phyloP scores from a whole-genome alignment of 2,329 filamentous ascomycete genomes.

The Fragosphaeria purpurea region DNA sequence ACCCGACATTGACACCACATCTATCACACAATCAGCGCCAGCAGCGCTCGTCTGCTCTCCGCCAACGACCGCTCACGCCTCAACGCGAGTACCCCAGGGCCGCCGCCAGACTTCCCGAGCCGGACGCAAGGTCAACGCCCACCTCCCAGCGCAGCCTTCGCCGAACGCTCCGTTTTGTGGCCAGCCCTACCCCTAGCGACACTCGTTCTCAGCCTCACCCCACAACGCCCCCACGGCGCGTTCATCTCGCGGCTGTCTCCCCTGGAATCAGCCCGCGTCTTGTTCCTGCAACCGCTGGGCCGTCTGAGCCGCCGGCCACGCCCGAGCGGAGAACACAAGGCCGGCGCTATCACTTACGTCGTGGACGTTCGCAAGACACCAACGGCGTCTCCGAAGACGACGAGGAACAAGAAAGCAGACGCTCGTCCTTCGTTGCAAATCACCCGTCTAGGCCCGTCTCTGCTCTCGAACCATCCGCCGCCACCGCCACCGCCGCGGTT shows the following conservation, averaged over 20 bases:
- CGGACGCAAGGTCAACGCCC: conserved; percentile 32
- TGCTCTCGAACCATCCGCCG: conserved; percentile 14
- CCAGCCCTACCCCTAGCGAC: conserved; percentile 28
- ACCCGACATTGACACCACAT: conserved; percentile 17
- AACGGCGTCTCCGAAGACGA: conserved; percentile 34
- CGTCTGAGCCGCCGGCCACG: conserved; percentile 5
- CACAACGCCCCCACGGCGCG: conserved; percentile 17
- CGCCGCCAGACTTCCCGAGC: conserved; percentile 3
- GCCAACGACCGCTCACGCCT: conserved; percentile 24
- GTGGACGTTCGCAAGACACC: conserved; percentile 38
- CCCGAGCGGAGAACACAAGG: conserved; percentile 6
- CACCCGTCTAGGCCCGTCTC: conserved; percentile 1
- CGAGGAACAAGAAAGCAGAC: conserved; percentile 16
- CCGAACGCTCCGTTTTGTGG: conserved; percentile 41
- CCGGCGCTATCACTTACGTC: conserved; percentile 13
- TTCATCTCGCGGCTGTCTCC: conserved; percentile 38
- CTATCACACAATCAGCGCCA: conserved; percentile 23
- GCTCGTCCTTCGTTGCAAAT: conserved; percentile 19
- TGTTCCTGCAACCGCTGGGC: conserved; percentile 25
- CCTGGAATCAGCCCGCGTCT: conserved; percentile 37
- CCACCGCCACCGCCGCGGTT: conserved; percentile 7
- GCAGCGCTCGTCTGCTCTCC: conserved; percentile 26
- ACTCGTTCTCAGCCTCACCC: background rate
- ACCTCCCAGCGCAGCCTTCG: conserved; percentile 39
- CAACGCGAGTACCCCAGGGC: conserved; percentile 7